phyloP scores from a whole-genome alignment of 805 yeast genomes.

The Candida hungchunana region DNA sequence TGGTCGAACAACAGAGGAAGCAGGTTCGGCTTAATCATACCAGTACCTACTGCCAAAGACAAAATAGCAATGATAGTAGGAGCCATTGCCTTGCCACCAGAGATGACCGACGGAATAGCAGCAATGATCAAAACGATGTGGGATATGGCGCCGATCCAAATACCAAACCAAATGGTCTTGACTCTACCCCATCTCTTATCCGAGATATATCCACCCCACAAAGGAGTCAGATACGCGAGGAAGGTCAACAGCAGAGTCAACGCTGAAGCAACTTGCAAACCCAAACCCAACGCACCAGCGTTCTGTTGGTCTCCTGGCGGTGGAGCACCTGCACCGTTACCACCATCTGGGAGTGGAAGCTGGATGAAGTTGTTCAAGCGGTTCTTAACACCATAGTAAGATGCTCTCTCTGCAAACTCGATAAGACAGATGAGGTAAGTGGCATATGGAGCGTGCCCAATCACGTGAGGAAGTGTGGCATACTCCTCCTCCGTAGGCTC shows the following conservation, averaged over 20 bases:
- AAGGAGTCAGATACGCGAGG: constrained; percentile 79
- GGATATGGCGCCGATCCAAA: constrained; percentile 57
- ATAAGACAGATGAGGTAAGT: constrained; percentile 56
- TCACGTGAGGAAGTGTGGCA: constrained; percentile 30
- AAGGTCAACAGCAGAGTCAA: constrained; percentile 72
- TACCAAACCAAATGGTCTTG: constrained; percentile 59
- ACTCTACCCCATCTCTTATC: constrained; percentile 73
- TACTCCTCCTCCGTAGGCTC: constrained; percentile 46
- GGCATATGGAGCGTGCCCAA: constrained; percentile 46
- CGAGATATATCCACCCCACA: constrained; percentile 70
- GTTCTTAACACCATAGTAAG: constrained; percentile 74
- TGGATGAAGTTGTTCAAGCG: constrained; percentile 81
- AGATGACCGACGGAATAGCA: constrained; percentile 54
- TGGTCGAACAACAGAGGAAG: constrained; percentile 75
- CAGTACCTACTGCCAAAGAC: constrained; percentile 71
- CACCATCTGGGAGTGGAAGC: constrained; percentile 37
- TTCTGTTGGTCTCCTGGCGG: constrained; percentile 21
- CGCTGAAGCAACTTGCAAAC: constrained; percentile 64
- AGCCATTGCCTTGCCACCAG: constrained; percentile 50
- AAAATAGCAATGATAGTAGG: constrained; percentile 45
- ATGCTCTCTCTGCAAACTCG: constrained; percentile 77
- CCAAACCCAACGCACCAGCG: constrained; percentile 56
- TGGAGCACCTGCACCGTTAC: constrained; percentile 32
- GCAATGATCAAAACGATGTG: constrained; percentile 63
- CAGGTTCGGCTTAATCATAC: constrained; percentile 71